These are phyloP conservation scores for Rauvolfia tetraphylla DNA, from an alignment of 257 asterid species.

Conservation along the genomic window DNA sequence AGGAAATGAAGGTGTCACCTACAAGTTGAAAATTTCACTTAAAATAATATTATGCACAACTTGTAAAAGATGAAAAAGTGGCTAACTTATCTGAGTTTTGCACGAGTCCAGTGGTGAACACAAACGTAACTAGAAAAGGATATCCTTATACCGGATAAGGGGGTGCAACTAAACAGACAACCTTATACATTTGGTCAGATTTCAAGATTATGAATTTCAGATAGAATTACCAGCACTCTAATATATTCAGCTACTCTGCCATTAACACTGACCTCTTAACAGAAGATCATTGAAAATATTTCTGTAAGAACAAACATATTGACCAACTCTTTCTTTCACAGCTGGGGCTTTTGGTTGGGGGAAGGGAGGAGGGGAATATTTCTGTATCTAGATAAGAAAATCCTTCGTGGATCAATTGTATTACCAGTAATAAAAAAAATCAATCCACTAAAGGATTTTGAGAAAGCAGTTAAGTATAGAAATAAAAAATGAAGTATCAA, in stretches of 20 bases:
- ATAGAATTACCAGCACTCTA: not conserved
- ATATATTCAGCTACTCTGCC: slow-evolving; percentile 1
- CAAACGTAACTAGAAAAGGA: not conserved
- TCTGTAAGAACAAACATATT: not conserved
- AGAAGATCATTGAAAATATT: not conserved
- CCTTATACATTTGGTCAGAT: not conserved
- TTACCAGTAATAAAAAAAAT: not conserved
- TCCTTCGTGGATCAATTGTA: not conserved
- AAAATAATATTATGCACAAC: slow-evolving; percentile 7
- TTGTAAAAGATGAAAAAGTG: not conserved
- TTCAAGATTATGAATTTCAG: not conserved
- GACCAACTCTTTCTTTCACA: not conserved
- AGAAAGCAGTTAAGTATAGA: not conserved
- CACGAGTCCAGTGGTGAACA: not conserved
- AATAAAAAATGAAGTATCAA: not conserved
- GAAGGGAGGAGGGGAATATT: not conserved
- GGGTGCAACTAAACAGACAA: not conserved
- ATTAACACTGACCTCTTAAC: not conserved
- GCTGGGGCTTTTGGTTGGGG: not conserved
- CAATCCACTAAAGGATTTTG: not conserved
- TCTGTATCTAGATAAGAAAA: not conserved
- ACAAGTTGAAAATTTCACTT: slow-evolving; percentile 30
- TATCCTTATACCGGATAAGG: not conserved
- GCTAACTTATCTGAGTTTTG: not conserved
- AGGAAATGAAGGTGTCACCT: slow-evolving; percentile 93